Conservation (phyloP, 305 asterid species). For the Fraxinus baroniana region DNA sequence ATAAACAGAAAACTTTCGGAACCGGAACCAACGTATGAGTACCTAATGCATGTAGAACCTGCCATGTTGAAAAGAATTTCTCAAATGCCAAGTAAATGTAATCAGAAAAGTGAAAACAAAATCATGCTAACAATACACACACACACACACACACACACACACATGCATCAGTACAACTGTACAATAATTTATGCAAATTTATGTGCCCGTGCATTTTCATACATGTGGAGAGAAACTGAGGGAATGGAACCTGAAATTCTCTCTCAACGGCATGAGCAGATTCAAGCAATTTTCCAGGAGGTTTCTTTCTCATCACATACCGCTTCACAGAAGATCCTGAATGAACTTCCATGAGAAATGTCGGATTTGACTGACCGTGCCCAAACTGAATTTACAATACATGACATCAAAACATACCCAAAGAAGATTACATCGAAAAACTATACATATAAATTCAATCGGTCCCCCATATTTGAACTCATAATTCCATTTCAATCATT, state of each 20-base stretch:
- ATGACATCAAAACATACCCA: neutral
- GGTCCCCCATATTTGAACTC: neutral
- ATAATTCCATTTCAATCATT: neutral
- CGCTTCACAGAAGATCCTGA: conserved; percentile 50
- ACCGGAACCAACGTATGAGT: conserved; percentile 75
- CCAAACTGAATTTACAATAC: conserved; percentile 62
- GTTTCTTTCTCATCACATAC: conserved; percentile 90
- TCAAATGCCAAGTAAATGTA: neutral
- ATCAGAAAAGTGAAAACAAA: neutral
- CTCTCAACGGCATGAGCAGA: conserved; percentile 98
- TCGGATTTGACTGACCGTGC: conserved; percentile 96
- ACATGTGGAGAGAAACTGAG: neutral
- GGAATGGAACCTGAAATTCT: conserved; percentile 68
- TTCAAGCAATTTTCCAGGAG: conserved; percentile 74
- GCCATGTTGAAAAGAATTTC: conserved; percentile 30
- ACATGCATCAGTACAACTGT: neutral
- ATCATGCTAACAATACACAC: neutral
- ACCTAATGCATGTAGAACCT: conserved; percentile 87
- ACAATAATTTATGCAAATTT: neutral
- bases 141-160: no score
- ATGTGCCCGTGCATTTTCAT: neutral
- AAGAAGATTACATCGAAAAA: neutral
- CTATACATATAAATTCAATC: neutral
- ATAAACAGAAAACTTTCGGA: conserved; percentile 84
- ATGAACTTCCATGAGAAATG: conserved; percentile 78